Conservation (phyloP, 2,329 filamentous ascomycete species). For the Alternaria gaisen region DNA sequence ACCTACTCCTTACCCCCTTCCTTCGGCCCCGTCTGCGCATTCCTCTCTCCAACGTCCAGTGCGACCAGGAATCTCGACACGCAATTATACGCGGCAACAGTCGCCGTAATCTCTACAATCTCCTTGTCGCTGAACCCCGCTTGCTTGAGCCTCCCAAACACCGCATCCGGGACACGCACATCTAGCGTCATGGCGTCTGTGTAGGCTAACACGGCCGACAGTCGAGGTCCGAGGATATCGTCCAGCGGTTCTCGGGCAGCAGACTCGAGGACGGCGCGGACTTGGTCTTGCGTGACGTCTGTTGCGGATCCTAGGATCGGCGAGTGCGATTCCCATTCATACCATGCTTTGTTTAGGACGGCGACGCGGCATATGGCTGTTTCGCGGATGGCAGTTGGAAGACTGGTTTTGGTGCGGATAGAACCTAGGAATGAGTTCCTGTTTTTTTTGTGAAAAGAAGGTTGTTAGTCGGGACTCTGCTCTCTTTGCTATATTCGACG, state of each 20-base stretch:
- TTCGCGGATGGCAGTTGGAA: conserved; percentile 69
- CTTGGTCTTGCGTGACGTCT: conserved; percentile 65
- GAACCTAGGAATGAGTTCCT: conserved; percentile 65
- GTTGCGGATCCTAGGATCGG: conserved; percentile 63
- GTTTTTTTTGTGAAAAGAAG: fast-evolving
- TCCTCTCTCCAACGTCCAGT: conserved; percentile 68
- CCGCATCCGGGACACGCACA: conserved; percentile 72
- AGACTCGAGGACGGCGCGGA: conserved; percentile 40
- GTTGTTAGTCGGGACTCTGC: not conserved
- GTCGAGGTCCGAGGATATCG: conserved; percentile 61
- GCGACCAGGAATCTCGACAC: conserved; percentile 86
- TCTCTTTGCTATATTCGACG: too few relatives aligned
- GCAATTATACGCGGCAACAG: conserved; percentile 83
- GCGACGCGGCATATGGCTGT: conserved; percentile 83
- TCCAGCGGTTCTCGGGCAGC: conserved; percentile 20
- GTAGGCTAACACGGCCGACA: conserved; percentile 76
- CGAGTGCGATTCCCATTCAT: conserved; percentile 83
- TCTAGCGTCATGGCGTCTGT: conserved; percentile 85
- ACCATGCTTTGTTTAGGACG: conserved; percentile 81
- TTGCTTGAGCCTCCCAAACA: conserved; percentile 70
- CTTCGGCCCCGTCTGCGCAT: conserved; percentile 34
- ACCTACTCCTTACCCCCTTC: conserved; percentile 23
- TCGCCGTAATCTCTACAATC: conserved; percentile 82
- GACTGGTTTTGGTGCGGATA: conserved; percentile 62
- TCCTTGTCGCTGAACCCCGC: conserved; percentile 71